Percentiles rank a stretch among this genome's conserved stretches.
Conservation (phyloP, 257 asterid species). For the Thymus quinquecostatus region DNA sequence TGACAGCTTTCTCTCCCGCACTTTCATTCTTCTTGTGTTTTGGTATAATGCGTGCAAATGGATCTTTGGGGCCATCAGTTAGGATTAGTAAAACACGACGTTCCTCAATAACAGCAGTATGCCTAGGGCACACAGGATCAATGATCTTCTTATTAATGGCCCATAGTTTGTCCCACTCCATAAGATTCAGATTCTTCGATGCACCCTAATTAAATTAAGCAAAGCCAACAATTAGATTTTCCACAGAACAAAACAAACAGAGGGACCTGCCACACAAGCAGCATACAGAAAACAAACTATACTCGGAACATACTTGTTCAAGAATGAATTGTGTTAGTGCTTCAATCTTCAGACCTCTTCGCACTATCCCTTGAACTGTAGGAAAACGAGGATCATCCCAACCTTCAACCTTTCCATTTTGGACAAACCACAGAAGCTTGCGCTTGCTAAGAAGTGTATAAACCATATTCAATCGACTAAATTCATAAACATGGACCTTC, state of each 20-base stretch:
- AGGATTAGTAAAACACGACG: constrained; percentile 59
- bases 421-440: constrained; percentile 97
- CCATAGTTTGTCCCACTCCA: constrained; percentile 99
- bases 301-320: constrained; percentile 68
- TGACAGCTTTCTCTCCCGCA: constrained; percentile 87
- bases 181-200: constrained; percentile 95
- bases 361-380: constrained; percentile 96
- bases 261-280: not conserved
- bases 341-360: constrained; percentile 86
- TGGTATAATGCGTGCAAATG: constrained; percentile 70
- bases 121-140: constrained; percentile 95
- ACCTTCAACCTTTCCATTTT: constrained; percentile 89
- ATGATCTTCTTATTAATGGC: constrained; percentile 90
- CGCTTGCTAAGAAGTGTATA: constrained; percentile 99
- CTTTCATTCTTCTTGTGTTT: constrained; percentile 88
- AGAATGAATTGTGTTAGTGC: constrained; percentile 89
- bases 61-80: constrained; percentile 75
- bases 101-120: constrained; percentile 83
- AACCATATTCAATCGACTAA: constrained; percentile 90
- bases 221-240: constrained; percentile 22
- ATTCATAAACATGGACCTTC: constrained; percentile 81
- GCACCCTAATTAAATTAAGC: constrained; percentile 68
- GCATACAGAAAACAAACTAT: not conserved
- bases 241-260: constrained; percentile 15
- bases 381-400: constrained; percentile 99